phyloP scores from a whole-genome alignment of 345 rosid genomes.

The Adansonia digitata region DNA sequence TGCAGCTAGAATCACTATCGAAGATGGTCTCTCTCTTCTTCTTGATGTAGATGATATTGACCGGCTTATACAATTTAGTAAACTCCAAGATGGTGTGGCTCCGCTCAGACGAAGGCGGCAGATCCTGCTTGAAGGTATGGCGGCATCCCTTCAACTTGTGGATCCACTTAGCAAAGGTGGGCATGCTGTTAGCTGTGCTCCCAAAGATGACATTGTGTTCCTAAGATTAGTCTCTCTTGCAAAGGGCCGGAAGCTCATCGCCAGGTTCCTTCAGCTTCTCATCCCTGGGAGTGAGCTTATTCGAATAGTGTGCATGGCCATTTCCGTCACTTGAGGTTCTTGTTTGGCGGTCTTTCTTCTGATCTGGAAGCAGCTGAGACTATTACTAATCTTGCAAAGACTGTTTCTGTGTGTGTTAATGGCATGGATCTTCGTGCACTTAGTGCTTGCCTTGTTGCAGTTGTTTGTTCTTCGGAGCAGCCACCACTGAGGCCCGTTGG shows the following conservation, averaged over 20 bases:
- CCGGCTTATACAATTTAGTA: slow-evolving; percentile 57
- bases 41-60: slow-evolving; percentile 88
- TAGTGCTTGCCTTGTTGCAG: slow-evolving; percentile 93
- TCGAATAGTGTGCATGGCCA: slow-evolving; percentile 82
- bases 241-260: slow-evolving; percentile 71
- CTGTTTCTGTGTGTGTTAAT: slow-evolving; percentile 55
- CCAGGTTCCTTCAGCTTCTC: slow-evolving; percentile 66
- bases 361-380: slow-evolving; percentile 65
- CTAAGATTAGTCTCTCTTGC: slow-evolving; percentile 71
- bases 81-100: slow-evolving; percentile 78
- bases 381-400: slow-evolving; percentile 50
- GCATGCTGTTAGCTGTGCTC: slow-evolving; percentile 38
- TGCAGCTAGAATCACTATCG: slow-evolving; percentile 89
- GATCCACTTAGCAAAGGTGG: slow-evolving; percentile 80
- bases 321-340: slow-evolving; percentile 81
- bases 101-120: slow-evolving; percentile 73
- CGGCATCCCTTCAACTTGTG: slow-evolving; percentile 81
- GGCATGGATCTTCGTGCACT: slow-evolving; percentile 87
- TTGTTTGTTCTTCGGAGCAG: slow-evolving; percentile 95
- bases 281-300: slow-evolving; percentile 76
- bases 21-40: slow-evolving; percentile 69
- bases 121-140: slow-evolving; percentile 73
- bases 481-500: slow-evolving; percentile 95
- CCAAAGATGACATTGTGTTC: slow-evolving; percentile 79
- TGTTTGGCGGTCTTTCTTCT: slow-evolving; percentile 70